Evolutionary conservation across 2,329 filamentous ascomycete species (phyloP).

Genomic region (Diaporthe sp.): DNA sequence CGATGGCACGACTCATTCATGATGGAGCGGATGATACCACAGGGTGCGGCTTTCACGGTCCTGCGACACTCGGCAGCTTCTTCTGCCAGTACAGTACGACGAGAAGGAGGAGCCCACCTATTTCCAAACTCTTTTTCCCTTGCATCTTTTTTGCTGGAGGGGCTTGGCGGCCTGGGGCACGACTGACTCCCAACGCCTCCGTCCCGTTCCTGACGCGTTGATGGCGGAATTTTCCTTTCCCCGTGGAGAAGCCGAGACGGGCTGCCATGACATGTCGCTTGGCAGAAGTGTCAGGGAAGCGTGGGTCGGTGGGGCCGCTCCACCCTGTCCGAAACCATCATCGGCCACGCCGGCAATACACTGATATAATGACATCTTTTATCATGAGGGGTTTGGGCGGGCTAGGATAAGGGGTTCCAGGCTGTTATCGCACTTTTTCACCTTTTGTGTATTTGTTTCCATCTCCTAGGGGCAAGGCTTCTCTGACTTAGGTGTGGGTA

Average conservation of each 20-base stretch:
- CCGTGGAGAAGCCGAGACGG: slow-evolving; percentile 22
- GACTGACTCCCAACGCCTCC: not conserved
- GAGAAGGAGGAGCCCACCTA: not conserved
- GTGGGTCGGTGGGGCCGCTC: slow-evolving; percentile 24
- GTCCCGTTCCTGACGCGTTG: not conserved
- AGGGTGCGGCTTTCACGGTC: not conserved
- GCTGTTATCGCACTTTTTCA: not conserved
- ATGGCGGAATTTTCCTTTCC: not conserved
- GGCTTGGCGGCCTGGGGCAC: not conserved
- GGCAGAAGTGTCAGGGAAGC: slow-evolving; percentile 24
- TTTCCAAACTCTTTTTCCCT: not conserved
- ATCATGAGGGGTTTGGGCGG: slow-evolving; percentile 11
- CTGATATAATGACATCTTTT: slow-evolving; percentile 28
- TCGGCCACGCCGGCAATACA: slow-evolving; percentile 17
- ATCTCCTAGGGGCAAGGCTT: not conserved
- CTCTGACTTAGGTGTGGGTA: not conserved
- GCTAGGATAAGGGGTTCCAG: slow-evolving; percentile 14
- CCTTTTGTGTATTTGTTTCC: not conserved
- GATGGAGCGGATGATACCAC: slow-evolving; percentile 22
- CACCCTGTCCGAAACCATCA: slow-evolving; percentile 22
- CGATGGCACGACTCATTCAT: slow-evolving; percentile 29
- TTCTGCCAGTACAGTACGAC: not conserved
- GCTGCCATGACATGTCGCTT: slow-evolving; percentile 17
- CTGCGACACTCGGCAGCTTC: slow-evolving; percentile 1
- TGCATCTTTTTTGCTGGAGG: not conserved